These are phyloP conservation scores for Cucumis cinereus DNA, from an alignment of 306 rosid species.

Conservation along the genomic window DNA sequence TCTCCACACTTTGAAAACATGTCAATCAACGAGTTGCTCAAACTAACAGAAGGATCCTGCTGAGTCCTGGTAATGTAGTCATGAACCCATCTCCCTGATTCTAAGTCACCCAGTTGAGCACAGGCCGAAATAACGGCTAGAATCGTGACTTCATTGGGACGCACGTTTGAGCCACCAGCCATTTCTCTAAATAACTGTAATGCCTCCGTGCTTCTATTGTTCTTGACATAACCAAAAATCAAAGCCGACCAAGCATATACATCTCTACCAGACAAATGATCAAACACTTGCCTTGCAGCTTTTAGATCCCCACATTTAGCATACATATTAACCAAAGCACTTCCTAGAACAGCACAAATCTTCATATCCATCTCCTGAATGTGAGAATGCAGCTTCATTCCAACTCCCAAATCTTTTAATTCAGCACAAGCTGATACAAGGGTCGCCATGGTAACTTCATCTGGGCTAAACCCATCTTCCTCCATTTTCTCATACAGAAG, in stretches of 20 bases:
- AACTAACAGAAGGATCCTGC: neutral
- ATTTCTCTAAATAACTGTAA: conserved; percentile 13
- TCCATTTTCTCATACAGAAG: conserved; percentile 6
- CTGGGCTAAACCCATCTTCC: conserved; percentile 11
- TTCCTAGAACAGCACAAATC: conserved; percentile 15
- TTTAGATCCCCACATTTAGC: conserved; percentile 16
- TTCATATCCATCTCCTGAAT: conserved; percentile 14
- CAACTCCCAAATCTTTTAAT: conserved; percentile 4
- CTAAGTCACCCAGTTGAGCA: conserved; percentile 15
- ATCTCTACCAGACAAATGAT: conserved; percentile 5
- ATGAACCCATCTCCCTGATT: conserved; percentile 13
- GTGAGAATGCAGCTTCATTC: conserved; percentile 11
- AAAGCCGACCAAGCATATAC: conserved; percentile 16
- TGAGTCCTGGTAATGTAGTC: conserved; percentile 4
- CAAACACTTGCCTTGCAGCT: conserved; percentile 9
- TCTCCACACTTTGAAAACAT: conserved; percentile 21
- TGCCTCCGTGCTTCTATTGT: conserved; percentile 9
- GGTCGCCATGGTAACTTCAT: conserved; percentile 3
- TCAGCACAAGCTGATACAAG: conserved; percentile 13
- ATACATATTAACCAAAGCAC: conserved; percentile 21
- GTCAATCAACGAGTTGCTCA: conserved; percentile 13
- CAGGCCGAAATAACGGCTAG: conserved; percentile 18
- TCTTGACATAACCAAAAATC: conserved; percentile 15
- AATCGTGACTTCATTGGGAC: conserved; percentile 11
- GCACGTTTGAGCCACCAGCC: neutral